phyloP scores from a whole-genome alignment of 1,284 basidiomycete species.

The Melampsora americana region DNA sequence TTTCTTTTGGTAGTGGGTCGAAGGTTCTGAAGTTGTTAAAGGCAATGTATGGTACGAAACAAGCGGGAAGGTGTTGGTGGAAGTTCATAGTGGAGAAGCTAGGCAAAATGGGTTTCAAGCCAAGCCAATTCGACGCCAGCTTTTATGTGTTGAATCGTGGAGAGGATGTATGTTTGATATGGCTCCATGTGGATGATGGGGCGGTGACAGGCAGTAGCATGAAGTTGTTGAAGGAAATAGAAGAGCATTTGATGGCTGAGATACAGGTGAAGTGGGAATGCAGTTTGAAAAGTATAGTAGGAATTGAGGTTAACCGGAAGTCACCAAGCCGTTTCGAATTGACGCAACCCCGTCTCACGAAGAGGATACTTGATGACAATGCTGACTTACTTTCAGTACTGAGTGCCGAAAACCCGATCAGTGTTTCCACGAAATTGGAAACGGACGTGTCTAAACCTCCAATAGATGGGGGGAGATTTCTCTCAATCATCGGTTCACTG shows the following conservation, averaged over 20 bases:
- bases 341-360: not conserved
- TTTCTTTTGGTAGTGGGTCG: not conserved
- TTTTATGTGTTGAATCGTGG: not conserved
- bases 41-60: conserved; percentile 8
- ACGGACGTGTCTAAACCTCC: no score
- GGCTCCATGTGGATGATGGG: conserved; percentile 17
- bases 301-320: not conserved
- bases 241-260: not conserved
- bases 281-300: not conserved
- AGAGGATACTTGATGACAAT: no score
- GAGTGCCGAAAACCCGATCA: no score
- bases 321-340: not conserved
- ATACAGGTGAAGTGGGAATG: not conserved
- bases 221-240: not conserved
- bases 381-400: no score
- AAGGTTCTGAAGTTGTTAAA: not conserved
- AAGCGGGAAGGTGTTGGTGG: conserved; percentile 12
- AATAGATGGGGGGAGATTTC: no score
- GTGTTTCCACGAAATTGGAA: no score
- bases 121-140: not conserved
- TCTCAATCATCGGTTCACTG: no score
- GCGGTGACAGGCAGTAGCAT: not conserved
- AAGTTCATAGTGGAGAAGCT: not conserved
- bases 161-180: not conserved
- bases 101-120: not conserved